Evolutionary conservation across 2,329 filamentous ascomycete species (phyloP).

Genomic region (Thelonectria discophora): DNA sequence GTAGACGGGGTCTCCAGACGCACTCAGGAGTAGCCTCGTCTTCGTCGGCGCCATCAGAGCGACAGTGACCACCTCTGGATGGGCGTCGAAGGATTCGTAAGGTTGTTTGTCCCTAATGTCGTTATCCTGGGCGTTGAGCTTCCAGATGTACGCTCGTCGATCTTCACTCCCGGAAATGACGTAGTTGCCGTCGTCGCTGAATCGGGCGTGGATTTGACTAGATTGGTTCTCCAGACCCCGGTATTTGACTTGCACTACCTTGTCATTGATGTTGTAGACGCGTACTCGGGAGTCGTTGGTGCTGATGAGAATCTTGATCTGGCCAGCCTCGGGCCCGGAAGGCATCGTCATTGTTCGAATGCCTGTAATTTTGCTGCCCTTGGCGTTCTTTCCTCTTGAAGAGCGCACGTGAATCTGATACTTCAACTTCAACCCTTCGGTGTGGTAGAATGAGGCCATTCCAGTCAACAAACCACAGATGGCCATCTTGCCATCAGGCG

Average conservation of each 20-base stretch:
- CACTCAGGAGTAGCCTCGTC: constrained; percentile 79
- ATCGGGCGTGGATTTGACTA: constrained; percentile 88
- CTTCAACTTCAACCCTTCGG: constrained; percentile 84
- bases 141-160: constrained; percentile 90
- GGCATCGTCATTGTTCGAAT: constrained; percentile 78
- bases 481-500: constrained; percentile 87
- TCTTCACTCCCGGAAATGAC: constrained; percentile 96
- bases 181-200: constrained; percentile 86
- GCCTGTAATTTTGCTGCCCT: constrained; percentile 96
- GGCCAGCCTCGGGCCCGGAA: constrained; percentile 58
- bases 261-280: constrained; percentile 87
- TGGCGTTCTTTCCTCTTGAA: constrained; percentile 89
- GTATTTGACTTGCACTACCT: constrained; percentile 86
- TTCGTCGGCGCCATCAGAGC: constrained; percentile 84
- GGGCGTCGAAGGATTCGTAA: constrained; percentile 89
- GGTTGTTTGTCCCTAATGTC: constrained; percentile 82
- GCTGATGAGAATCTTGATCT: constrained; percentile 86
- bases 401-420: constrained; percentile 94
- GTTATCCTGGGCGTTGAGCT: constrained; percentile 57
- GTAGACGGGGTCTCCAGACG: constrained; percentile 91
- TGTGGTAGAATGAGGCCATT: constrained; percentile 89
- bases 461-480: constrained; percentile 91
- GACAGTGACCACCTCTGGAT: constrained; percentile 88
- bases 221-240: constrained; percentile 89
- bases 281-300: constrained; percentile 95